phyloP scores from a whole-genome alignment of 2,329 filamentous ascomycete genomes.

The Chalaropsis thielavioides region DNA sequence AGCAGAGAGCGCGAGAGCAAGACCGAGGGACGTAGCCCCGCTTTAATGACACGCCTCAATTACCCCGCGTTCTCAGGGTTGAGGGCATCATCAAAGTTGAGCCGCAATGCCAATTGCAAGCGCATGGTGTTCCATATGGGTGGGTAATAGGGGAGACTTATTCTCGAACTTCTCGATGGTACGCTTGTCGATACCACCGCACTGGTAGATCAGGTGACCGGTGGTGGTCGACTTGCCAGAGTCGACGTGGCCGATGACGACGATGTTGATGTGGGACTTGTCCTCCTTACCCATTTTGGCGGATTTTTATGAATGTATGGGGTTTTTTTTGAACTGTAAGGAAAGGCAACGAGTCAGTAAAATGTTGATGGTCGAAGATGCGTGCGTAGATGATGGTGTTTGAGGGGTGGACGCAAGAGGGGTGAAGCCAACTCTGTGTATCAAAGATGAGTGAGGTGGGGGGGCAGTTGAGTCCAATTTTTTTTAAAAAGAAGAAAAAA shows the following conservation, averaged over 20 bases:
- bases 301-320: constrained; percentile 19
- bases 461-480: too few species aligned
- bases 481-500: too few species aligned
- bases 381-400: too few species aligned
- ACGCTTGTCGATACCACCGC: constrained; percentile 99
- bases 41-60: background rate
- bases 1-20: too few species aligned
- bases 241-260: constrained; percentile 99
- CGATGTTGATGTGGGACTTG: constrained; percentile 93
- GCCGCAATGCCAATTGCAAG: background rate
- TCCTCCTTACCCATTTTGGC: constrained; percentile 62
- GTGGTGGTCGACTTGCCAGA: constrained; percentile 96
- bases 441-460: too few species aligned
- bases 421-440: too few species aligned
- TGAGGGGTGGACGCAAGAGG: too few species aligned
- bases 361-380: background rate
- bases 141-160: constrained; percentile 32
- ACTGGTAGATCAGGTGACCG: constrained; percentile 99
- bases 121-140: background rate
- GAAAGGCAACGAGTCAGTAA: background rate
- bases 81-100: background rate
- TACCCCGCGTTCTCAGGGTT: background rate
- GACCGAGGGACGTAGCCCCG: background rate
- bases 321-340: constrained; percentile 8
- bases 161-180: constrained; percentile 99